phyloP scores from a whole-genome alignment of 2,329 filamentous ascomycete species.

The Ophiostoma ulmi region DNA sequence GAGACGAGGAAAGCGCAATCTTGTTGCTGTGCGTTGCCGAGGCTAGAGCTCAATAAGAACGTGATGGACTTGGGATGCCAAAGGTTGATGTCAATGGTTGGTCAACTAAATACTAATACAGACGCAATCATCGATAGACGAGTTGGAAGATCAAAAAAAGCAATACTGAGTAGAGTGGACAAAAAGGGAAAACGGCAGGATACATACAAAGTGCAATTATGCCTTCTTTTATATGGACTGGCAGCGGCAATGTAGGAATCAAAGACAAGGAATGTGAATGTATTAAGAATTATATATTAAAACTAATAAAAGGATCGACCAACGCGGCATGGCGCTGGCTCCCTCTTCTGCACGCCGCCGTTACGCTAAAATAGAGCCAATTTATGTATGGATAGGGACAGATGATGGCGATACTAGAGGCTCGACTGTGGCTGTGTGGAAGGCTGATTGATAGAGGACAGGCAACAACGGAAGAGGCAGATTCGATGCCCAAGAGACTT shows the following conservation, averaged over 20 bases:
- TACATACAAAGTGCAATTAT: not conserved
- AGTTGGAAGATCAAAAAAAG: not conserved
- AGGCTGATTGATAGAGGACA: not conserved
- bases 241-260: not conserved
- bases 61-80: not conserved
- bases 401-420: not conserved
- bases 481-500: not conserved
- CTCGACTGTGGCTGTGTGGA: slow-evolving; percentile 6
- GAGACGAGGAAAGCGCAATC: not conserved
- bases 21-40: not conserved
- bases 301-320: not conserved
- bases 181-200: not conserved
- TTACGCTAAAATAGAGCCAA: slow-evolving; percentile 19
- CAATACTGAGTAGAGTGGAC: not conserved
- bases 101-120: not conserved
- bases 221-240: not conserved
- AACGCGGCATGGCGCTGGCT: slow-evolving; percentile 14
- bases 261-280: not conserved
- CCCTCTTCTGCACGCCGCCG: slow-evolving; percentile 15
- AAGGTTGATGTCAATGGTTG: not conserved
- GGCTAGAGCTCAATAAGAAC: not conserved
- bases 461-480: not conserved
- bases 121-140: not conserved
- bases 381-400: not conserved
- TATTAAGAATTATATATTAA: not conserved